Base-by-base conservation (phyloP, 2,329 filamentous ascomycete genomes). In the Hypomyces perniciosus region DNA sequence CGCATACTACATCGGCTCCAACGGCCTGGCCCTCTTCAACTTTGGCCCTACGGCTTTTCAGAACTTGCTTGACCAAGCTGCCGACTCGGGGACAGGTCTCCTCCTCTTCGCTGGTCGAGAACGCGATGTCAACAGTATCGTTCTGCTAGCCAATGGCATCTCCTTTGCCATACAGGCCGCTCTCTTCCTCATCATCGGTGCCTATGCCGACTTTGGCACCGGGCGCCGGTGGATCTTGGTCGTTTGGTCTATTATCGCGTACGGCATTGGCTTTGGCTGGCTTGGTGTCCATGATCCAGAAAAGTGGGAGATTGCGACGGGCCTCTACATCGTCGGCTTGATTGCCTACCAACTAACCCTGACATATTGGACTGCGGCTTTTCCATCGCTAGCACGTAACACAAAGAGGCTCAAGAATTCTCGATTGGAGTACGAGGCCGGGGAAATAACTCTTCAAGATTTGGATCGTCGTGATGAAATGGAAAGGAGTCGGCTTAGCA, bases 321-420 rank as follows among this genome's bases (percentile, higher is more conserved):
- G 76, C 0, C 63, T 88, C 12, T 87, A 87, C 62, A 83, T 86
- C 50, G 76, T 85, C 12, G 83, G 83, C 2, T 63, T 86, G 39
- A 82, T 87, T 55, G 77, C 78, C 1, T 86, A 86, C 57, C 83
- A 86, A 64, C 77, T 84, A 2, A 83, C 80, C 0, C 68, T 86
- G 44, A 86, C 83, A 0, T 86, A 85, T 62, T 86, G 83, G 81
- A 84, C 81, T 0, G 82, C 84, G 0, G 81, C 83, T 0, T 72
- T 72, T 40, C 70, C 70, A 1, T 62, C 63, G 7, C 61, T 72
- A 20, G 69, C 70, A 2, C 65, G 70, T 37, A 70, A 69, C 35
- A 64, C 65, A 5, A 57, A 62, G 1, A 56, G 60, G n/a, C 51
- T 71, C 42, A 65, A 59, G 49, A 66, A 68, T 27, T 61, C 66